Percentiles rank a stretch among this genome's conserved stretches.
These are phyloP conservation scores for Hanseniaspora thailandica DNA, from an alignment of 805 yeast species.

Conservation along the genomic window DNA sequence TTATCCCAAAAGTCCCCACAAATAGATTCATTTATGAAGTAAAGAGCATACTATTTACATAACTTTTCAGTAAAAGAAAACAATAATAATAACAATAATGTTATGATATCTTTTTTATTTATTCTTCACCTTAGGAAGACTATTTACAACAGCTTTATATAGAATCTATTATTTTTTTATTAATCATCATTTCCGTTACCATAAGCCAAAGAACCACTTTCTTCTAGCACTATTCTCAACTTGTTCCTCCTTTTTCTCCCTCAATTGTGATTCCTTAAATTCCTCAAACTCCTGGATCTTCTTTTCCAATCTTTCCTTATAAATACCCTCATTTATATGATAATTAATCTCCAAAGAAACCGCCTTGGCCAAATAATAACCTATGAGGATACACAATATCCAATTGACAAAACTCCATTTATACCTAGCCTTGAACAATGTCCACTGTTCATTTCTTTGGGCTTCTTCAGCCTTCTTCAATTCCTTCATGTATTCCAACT, in stretches of 20 bases:
- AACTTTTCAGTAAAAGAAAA: too few species aligned
- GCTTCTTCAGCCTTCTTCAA: slow-evolving; percentile 20
- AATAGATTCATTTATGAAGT: background rate
- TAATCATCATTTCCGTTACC: background rate
- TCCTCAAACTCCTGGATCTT: slow-evolving; percentile 5
- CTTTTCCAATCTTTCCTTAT: background rate
- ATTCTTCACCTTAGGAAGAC: too few species aligned
- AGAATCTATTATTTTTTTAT: too few species aligned
- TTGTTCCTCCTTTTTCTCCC: background rate
- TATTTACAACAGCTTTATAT: too few species aligned
- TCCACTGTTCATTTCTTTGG: slow-evolving; percentile 15
- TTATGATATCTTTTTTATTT: too few species aligned
- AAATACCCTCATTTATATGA: slow-evolving; percentile 11
- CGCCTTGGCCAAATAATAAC: slow-evolving; percentile 10
- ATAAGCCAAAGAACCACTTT: slow-evolving; percentile 12
- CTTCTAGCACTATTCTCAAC: background rate
- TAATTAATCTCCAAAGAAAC: slow-evolving; percentile 10
- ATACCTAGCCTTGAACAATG: slow-evolving; percentile 2
- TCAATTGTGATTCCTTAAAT: background rate
- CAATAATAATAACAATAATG: too few species aligned
- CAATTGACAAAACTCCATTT: slow-evolving; percentile 11
- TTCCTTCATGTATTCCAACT: slow-evolving; percentile 18
- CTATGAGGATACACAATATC: slow-evolving; percentile 12
- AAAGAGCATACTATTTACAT: background rate
- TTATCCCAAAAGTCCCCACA: background rate